Evolutionary conservation across 2,329 filamentous ascomycete genomes (phyloP).

Genomic region (Curvularia sp.): DNA sequence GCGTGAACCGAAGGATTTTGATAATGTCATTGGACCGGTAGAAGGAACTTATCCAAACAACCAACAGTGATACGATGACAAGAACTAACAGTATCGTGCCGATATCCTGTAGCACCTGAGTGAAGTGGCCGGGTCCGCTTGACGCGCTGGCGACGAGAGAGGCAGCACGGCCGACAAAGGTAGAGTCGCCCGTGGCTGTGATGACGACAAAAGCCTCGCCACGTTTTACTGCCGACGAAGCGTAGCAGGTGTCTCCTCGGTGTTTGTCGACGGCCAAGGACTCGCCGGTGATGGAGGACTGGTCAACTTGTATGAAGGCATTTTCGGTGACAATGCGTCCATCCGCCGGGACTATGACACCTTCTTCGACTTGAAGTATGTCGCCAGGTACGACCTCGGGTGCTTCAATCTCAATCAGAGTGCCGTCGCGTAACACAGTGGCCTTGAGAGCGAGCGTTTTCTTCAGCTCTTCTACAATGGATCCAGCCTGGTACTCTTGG

Average conservation of each 20-base stretch:
- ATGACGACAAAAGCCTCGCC: slow-evolving; percentile 85
- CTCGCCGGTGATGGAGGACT: slow-evolving; percentile 90
- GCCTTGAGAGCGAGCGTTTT: slow-evolving; percentile 89
- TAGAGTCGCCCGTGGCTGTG: slow-evolving; percentile 85
- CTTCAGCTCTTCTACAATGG: slow-evolving; percentile 89
- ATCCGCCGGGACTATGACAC: slow-evolving; percentile 89
- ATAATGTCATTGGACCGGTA: slow-evolving; percentile 86
- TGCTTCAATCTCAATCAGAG: slow-evolving; percentile 79
- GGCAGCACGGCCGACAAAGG: slow-evolving; percentile 87
- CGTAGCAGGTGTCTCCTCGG: slow-evolving; percentile 79
- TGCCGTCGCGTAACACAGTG: slow-evolving; percentile 81
- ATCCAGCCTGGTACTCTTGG: slow-evolving; percentile 88
- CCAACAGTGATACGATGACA: slow-evolving; percentile 78
- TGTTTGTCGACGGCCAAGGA: slow-evolving; percentile 91
- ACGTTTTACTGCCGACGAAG: slow-evolving; percentile 89
- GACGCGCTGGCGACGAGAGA: slow-evolving; percentile 82
- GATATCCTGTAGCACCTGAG: slow-evolving; percentile 87
- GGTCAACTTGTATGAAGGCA: slow-evolving; percentile 87
- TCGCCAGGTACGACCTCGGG: slow-evolving; percentile 87
- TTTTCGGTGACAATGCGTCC: slow-evolving; percentile 84
- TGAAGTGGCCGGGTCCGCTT: slow-evolving; percentile 82
- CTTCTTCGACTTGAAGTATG: slow-evolving; percentile 88
- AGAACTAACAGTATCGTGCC: slow-evolving; percentile 80
- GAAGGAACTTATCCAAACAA: slow-evolving; percentile 87
- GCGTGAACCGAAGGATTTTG: slow-evolving; percentile 80